These are phyloP conservation scores for Phoma sp. DNA, from an alignment of 2,329 filamentous ascomycete species.

Conservation along the genomic window DNA sequence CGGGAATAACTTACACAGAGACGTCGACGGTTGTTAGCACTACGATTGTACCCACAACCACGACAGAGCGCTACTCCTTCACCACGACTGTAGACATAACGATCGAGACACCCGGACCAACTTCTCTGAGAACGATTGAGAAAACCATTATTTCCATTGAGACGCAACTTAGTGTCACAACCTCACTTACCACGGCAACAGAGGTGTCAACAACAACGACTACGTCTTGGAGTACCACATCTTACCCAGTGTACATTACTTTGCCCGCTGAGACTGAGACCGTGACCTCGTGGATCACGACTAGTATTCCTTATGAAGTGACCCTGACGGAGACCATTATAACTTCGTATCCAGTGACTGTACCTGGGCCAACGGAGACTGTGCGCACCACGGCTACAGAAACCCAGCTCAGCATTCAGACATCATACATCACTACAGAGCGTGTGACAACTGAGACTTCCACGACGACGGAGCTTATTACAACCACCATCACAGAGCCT, in stretches of 20 bases:
- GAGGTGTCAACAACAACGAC: neutral
- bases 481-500: neutral
- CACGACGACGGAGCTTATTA: neutral
- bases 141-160: slow-evolving; percentile 3
- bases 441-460: slow-evolving; percentile 4
- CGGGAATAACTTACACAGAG: slow-evolving; percentile 3
- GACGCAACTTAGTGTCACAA: slow-evolving; percentile 3
- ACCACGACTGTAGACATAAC: slow-evolving; percentile 9
- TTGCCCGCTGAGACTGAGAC: neutral
- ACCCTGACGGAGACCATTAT: neutral
- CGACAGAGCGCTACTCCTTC: neutral
- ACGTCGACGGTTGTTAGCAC: neutral
- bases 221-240: slow-evolving; percentile 1
- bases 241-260: neutral
- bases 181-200: neutral
- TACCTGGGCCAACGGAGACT: neutral
- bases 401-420: neutral
- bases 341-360: neutral
- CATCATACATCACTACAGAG: slow-evolving; percentile 6
- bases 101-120: neutral
- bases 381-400: neutral
- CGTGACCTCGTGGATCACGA: neutral
- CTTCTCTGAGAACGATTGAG: neutral
- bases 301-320: neutral
- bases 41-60: neutral